Conservation (phyloP, 768 basidiomycete species). For the Trametes sanguinea region DNA sequence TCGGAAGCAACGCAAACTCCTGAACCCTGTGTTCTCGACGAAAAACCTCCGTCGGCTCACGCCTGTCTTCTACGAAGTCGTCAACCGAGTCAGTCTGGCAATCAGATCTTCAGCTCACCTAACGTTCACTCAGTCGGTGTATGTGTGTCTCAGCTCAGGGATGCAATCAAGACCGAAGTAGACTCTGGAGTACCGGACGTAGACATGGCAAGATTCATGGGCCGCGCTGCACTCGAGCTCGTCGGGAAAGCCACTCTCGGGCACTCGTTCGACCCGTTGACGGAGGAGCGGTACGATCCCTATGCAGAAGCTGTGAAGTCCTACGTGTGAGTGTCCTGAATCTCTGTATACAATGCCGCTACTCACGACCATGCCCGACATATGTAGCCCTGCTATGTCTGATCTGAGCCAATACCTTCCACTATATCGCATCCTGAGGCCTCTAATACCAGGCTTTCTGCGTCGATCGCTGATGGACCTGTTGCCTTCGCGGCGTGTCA, state of each 20-base stretch:
- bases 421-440: slow-evolving; percentile 6
- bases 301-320: slow-evolving; percentile 30
- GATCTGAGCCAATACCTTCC: not conserved
- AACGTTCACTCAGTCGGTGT: not conserved
- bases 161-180: slow-evolving; percentile 14
- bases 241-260: slow-evolving; percentile 29
- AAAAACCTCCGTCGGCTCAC: slow-evolving; percentile 14
- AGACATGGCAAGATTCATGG: slow-evolving; percentile 26
- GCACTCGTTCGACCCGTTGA: slow-evolving; percentile 28
- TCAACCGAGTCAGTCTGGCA: not conserved
- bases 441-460: slow-evolving; percentile 29
- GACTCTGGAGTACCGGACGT: slow-evolving; percentile 10
- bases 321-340: slow-evolving; percentile 10
- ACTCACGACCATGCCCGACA: too few relatives aligned
- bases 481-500: slow-evolving; percentile 37
- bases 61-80: slow-evolving; percentile 19
- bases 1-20: slow-evolving; percentile 26
- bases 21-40: slow-evolving; percentile 20
- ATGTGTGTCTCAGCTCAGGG: slow-evolving; percentile 12
- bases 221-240: slow-evolving; percentile 28
- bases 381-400: not conserved
- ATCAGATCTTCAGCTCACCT: not conserved
- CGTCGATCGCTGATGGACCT: slow-evolving; percentile 37
- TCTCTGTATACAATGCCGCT: not conserved
- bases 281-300: slow-evolving; percentile 12